Conservation (phyloP, 768 basidiomycete species). For the Arthromyces matolae region DNA sequence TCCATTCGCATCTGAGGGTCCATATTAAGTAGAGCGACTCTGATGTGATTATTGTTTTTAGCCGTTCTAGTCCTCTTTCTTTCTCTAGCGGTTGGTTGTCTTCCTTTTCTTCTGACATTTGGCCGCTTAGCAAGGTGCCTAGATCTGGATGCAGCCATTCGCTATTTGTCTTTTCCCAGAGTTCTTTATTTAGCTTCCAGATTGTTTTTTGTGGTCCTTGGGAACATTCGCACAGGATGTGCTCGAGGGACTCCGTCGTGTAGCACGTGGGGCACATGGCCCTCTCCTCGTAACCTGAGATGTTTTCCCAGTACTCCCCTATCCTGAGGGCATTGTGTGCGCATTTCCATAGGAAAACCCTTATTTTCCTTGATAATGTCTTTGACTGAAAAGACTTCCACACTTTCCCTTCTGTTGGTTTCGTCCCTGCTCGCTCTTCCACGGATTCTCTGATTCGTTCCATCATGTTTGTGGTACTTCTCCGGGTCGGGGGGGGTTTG, state of each 20-base stretch:
- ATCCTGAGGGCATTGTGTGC: constrained; percentile 21
- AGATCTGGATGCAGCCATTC: too few relatives aligned
- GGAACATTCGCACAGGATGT: constrained; percentile 26
- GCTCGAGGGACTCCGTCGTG: constrained; percentile 23
- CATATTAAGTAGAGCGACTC: too few relatives aligned
- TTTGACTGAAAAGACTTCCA: constrained; percentile 8
- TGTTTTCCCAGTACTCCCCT: constrained; percentile 23
- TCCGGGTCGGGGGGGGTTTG: background rate
- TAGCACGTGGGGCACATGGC: constrained; percentile 17
- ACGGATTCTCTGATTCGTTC: background rate
- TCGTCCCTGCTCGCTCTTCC: background rate
- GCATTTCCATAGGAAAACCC: constrained; percentile 19
- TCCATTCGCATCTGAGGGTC: too few relatives aligned
- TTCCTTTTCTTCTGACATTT: background rate
- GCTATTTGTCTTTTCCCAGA: too few relatives aligned
- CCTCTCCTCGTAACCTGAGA: constrained; percentile 12
- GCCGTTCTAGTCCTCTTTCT: too few relatives aligned
- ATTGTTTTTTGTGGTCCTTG: constrained; percentile 15
- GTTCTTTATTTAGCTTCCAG: background rate
- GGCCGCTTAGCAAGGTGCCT: too few relatives aligned
- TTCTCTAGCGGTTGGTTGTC: too few relatives aligned
- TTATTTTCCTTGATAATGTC: constrained; percentile 2
- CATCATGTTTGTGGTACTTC: background rate
- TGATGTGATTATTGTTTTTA: too few relatives aligned
- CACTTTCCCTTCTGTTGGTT: background rate